Evolutionary conservation across 176 grass and related monocot species (phyloP).

Genomic region (Zea mays): DNA sequence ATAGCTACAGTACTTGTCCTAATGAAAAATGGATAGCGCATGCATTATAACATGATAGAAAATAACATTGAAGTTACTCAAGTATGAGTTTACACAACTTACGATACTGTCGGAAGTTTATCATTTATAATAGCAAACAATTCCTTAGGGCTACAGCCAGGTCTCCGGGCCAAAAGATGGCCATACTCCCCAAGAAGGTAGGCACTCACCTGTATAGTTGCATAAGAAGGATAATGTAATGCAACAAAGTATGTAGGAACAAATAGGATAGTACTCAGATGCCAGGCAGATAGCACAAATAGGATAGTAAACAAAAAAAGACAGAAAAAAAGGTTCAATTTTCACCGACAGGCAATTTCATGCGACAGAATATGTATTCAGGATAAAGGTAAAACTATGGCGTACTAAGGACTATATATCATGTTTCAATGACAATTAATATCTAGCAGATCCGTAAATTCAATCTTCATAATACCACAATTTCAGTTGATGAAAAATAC

Average conservation of each 20-base stretch:
- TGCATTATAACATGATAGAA: constrained; percentile 15
- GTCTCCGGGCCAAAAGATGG: constrained; percentile 88
- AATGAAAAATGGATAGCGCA: constrained; percentile 42
- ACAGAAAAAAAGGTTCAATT: no score
- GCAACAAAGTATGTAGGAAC: constrained; percentile 15
- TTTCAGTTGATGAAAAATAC: constrained; percentile 50
- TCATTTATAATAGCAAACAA: constrained; percentile 91
- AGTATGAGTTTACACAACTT: constrained; percentile 49
- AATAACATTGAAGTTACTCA: constrained; percentile 29
- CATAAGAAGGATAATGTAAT: constrained; percentile 20
- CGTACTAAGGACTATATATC: background rate
- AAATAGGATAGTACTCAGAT: constrained; percentile 14
- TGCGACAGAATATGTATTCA: constrained; percentile 8
- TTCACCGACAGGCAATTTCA: constrained; percentile 13
- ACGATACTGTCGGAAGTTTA: constrained; percentile 92
- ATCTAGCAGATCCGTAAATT: background rate
- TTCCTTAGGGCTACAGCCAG: constrained; percentile 95
- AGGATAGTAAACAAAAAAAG: no score
- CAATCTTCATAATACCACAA: constrained; percentile 12
- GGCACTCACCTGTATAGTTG: constrained; percentile 76
- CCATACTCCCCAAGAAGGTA: constrained; percentile 99
- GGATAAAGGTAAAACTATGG: constrained; percentile 5
- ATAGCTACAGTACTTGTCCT: constrained; percentile 93
- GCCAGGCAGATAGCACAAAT: constrained; percentile 20
- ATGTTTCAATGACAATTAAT: constrained; percentile 12